Evolutionary conservation across 768 basidiomycete species (phyloP), one percentile per base, ranked within the genome.

Genomic region (Hygrophoropsis aurantiaca): DNA sequence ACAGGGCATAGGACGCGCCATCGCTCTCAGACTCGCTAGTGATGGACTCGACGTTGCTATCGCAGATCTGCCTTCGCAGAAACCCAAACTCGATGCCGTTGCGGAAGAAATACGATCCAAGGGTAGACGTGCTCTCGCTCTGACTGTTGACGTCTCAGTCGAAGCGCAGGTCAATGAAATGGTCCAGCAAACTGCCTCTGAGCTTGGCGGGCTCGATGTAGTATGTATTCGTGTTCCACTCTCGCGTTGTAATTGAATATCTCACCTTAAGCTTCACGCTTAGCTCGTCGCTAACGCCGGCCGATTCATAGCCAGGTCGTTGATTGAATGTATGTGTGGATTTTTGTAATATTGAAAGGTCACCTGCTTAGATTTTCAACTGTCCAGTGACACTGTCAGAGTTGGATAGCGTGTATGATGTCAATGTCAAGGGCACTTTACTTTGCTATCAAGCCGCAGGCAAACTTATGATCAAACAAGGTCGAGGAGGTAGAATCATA

Each of bases 401-500:
- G 1, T 69, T 66, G 47, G 61, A 71, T 23, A 41, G 52, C 2
- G 20, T 66, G 2, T 63, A 67, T 21, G 30, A 54, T 2, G 58
- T 71, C 49, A 75, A 75, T 41, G 56, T 56, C 5, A 57, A 59
- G 6, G 72, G 74, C 1, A 52, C 58, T 0, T 72, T 72, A 27
- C 52, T 74, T 1, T 72, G 72, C 52, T 74, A 73, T 56, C 69
- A 70, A 42, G 60, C 66, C 41, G 73, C 74, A 3, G 73, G 63
- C 4, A 37, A 62, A n/a, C 64, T 69, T 44, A 77, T 77, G 75
- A 65, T 74, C 30, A 60, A 59, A 24, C 74, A 73, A 58, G 71
- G 71, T 16, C 53, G 52, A 3, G 74, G 74, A 4, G 74, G 74
- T 0, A 57, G 68, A 30, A 71, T 76, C 21, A 66, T 76, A 16